A percentile compares a stretch with the other conserved stretches of the same genome.
Conservation (phyloP, 495 filamentous ascomycete species). For the Neurospora sp. region DNA sequence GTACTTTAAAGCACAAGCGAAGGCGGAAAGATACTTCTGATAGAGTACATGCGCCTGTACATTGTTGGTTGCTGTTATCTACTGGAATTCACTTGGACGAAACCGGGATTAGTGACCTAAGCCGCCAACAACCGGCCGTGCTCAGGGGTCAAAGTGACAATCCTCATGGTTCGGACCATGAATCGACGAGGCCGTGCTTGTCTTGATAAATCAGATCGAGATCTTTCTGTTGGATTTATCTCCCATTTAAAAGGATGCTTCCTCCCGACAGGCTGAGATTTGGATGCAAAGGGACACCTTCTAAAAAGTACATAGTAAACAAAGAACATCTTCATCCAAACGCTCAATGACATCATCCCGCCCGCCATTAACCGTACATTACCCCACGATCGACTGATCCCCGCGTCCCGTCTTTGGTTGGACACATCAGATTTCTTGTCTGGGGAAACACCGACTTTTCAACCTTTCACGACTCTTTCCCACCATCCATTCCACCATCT, state of each 20-base stretch:
- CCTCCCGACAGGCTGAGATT: background rate
- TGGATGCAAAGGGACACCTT: background rate
- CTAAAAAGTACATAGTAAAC: background rate
- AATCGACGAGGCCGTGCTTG: background rate
- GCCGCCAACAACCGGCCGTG: background rate
- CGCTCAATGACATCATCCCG: background rate
- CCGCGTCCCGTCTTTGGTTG: background rate
- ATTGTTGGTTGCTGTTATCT: background rate
- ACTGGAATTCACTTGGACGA: background rate
- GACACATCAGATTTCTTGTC: background rate
- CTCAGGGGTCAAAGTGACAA: background rate
- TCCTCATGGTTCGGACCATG: background rate
- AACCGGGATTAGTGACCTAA: background rate
- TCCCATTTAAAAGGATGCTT: background rate
- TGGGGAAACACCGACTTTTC: background rate
- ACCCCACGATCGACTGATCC: background rate
- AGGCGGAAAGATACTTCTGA: background rate
- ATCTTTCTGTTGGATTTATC: background rate
- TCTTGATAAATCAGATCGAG: background rate
- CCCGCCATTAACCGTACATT: background rate
- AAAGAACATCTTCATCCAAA: background rate
- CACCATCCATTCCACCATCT: background rate
- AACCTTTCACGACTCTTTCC: background rate
- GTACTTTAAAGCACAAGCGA: background rate
- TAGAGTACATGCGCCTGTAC: background rate